Conservation (phyloP, 306 rosid species). For the Gleditsia sinensis region DNA sequence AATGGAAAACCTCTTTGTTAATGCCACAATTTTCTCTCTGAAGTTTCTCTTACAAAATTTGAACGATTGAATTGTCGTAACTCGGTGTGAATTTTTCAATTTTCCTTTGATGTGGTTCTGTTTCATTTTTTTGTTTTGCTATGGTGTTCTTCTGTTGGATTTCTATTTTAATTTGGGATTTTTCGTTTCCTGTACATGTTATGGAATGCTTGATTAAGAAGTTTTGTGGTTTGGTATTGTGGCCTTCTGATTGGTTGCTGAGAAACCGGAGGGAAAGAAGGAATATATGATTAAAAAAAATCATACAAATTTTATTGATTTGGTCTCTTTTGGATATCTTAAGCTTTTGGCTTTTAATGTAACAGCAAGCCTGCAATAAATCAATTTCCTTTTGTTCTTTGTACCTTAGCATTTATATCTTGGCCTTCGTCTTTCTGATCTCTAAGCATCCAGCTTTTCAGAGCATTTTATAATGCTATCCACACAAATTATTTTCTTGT, state of each 20-base stretch:
- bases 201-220: background rate
- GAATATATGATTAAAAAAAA: background rate
- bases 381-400: slow-evolving; percentile 8
- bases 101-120: background rate
- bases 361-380: slow-evolving; percentile 34
- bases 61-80: background rate
- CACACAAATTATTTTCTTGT: background rate
- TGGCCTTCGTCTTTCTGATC: slow-evolving; percentile 10
- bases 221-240: background rate
- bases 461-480: background rate
- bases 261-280: background rate
- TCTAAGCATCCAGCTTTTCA: too few species aligned
- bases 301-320: background rate
- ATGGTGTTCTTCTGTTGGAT: background rate
- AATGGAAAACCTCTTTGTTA: background rate
- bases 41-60: background rate
- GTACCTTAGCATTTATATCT: slow-evolving; percentile 34
- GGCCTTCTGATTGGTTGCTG: slow-evolving; percentile 27
- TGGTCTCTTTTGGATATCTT: background rate
- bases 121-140: background rate
- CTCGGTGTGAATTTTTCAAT: background rate
- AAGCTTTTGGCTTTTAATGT: slow-evolving; percentile 48
- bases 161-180: background rate
- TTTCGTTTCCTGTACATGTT: background rate
- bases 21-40: background rate